Evolutionary conservation across 2,329 filamentous ascomycete species (phyloP), one percentile per base, ranked within the genome.

Genomic region (Talaromyces sp.): DNA sequence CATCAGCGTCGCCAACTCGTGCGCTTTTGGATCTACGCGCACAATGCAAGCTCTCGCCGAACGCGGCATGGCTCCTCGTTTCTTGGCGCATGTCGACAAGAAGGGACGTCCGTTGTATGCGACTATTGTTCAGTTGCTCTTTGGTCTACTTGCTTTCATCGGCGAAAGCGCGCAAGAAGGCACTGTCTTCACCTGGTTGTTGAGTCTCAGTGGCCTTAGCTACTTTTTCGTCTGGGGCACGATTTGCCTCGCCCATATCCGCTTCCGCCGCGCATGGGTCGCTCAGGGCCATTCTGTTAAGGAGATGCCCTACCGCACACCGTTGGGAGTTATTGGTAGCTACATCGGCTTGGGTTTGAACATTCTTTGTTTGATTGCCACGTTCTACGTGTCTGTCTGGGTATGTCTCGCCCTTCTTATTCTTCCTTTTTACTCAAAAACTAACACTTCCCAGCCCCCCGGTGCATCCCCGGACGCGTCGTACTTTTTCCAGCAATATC

Each of bases 171-270:
- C 80, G 1, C 73, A 75, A 0, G 84, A 84, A 48, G 69, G 73
- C 5, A 71, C 75, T 0, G 81, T 88, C 14, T 87, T 89, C 58
- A 79, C 83, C 63, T 88, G 86, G 86, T 81, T 89, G 1, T 80
- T 85, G 27, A 83, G 86, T 6, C 76, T 88, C 12, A 87, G 85
- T 2, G 86, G 84, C 58, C 79, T 88, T 1, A 81, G 82, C 12
- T 80, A 84, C 26, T 79, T 88, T 51, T 88, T 88, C 71, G 84
- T 85, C 17, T 89, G 86, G 86, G 84, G 80, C 24, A 85, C 82
- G 52, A 87, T 89, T 66, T 87, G 85, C 69, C 70, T 86, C 19
- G 80, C 85, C 2, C 88, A 90, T 67, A 88, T 90, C 68, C 85
- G 87, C 21, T 88, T 88, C 81, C 85, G 86, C 41, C 64, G 68